Base-by-base conservation (phyloP, 2,329 filamentous ascomycete species). In the Macrophomina pseudophaseolina region DNA sequence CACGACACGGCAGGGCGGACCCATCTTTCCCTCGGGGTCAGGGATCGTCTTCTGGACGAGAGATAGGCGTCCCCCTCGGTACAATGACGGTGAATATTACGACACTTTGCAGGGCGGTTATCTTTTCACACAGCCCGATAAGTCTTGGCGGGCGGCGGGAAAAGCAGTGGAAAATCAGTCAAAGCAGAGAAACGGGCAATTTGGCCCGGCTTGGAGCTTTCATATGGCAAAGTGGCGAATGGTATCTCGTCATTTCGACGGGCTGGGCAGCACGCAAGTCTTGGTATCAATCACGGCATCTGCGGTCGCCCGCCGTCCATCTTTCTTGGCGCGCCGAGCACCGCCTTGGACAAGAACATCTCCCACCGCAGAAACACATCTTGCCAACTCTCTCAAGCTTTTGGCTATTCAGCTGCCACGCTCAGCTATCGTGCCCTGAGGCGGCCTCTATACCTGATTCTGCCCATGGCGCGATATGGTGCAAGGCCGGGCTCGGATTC, bases 401-500 rank as follows among this genome's bases (percentile, higher is more conserved):
- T 60, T 49, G 32, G 58, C 42, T 49, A 49, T 40, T 49, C 42
- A 62, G 58, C 32, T 51, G 56, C 56, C 30, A 60, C 44, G 42
- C 42, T 14, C 3, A n/a, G 9, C 12, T 4, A n/a, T 38, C 23
- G 44, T 18, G 5, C 7, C 5, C 33, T 35, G 42, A 16, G 58
- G 30, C 58, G 58, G 58, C 44, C n/a, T n/a, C 44, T 16, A 35
- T 40, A 32, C 40, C 42, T 38, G 18, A 33, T 49, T 12, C 58
- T 62, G 58, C 44, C n/a, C 8, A 62, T 62, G 58, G 58, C 44
- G 58, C 58, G 44, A 62, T 62, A 62, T 62, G 58, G 44, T 62
- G 58, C 58, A 62, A 62, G 58, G 35, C 30, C 42, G 42, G 5
- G 40, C 18, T 46, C 12, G 58, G 44, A 8, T 32, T 35, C 44